Evolutionary conservation across 2,329 filamentous ascomycete species (phyloP).

Genomic region (Aspergillus fructus): DNA sequence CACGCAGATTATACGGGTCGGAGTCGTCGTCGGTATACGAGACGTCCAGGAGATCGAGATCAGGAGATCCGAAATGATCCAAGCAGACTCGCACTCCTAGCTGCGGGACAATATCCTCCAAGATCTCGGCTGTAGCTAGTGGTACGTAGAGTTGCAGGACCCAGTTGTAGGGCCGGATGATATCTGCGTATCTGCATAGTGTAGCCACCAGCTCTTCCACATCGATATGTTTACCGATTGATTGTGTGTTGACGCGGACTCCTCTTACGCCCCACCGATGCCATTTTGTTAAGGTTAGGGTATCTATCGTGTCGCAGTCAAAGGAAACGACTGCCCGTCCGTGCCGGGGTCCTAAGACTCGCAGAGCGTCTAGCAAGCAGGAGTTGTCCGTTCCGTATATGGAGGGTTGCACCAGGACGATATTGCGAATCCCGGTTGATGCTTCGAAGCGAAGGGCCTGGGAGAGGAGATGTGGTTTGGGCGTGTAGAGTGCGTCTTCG

Average conservation of each 20-base stretch:
- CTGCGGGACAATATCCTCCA: background rate
- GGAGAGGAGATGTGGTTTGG: constrained; percentile 49
- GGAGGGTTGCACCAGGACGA: constrained; percentile 62
- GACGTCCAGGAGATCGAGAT: background rate
- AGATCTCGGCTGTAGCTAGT: background rate
- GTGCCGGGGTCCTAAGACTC: constrained; percentile 47
- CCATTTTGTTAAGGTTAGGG: constrained; percentile 51
- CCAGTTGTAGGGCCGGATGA: background rate
- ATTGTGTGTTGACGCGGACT: constrained; percentile 38
- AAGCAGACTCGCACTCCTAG: background rate
- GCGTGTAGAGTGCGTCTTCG: constrained; percentile 52
- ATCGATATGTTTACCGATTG: too few species aligned
- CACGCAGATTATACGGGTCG: too few species aligned
- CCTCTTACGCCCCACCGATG: constrained; percentile 59
- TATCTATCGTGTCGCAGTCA: constrained; percentile 46
- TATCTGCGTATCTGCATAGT: background rate
- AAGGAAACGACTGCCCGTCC: constrained; percentile 59
- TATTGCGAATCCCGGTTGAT: constrained; percentile 52
- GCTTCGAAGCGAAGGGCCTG: constrained; percentile 55
- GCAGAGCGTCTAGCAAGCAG: constrained; percentile 57
- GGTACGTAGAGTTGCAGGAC: background rate
- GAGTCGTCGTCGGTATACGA: too few species aligned
- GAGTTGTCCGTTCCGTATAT: constrained; percentile 63
- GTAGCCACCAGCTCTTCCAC: background rate
- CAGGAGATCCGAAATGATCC: background rate